Evolutionary conservation across 345 rosid genomes (phyloP), one percentile per base, ranked within the genome.

Genomic region (Arabis alpina): DNA sequence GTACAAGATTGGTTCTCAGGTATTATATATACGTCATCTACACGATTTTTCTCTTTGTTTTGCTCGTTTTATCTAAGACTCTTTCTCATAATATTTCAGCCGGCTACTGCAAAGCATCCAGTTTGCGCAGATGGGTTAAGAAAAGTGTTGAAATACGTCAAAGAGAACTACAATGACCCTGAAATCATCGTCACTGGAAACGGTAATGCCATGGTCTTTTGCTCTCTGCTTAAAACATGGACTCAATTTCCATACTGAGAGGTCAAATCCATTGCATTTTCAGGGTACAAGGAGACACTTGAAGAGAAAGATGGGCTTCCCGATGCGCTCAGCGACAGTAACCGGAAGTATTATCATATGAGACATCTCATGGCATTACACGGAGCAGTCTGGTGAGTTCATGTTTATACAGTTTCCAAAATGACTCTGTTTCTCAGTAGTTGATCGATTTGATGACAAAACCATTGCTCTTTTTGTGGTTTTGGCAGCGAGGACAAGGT

Each of bases 361-460:
- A 76, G 79, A 30, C 79, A 76, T 70, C 71, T 76, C 49, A 69
- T 76, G 79, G 54, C 71, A 4, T 63, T 76, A 69, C 79, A 69
- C 1, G 79, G 75, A 63, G 75, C 79, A 15, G 61, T 76, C 43
- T 76, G 79, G 79, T 76, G 9, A 61, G 74, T 16, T 11, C 10
- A 28, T 6, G 1, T 7, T 48, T 14, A 14, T 40, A 63, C 7
- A 10, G 55, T 25, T 53, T 23, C 36, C 39, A 23, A 11, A 54
- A 37, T 10, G 2, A 47, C 65, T 30, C 11, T 49, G 39, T 56
- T 48, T 28, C 27, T 65, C 27, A 25, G 44, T 57, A 30, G 14
- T 49, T 57, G 25, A 3, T 51, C 8, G 24, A 48, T 27, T 47
- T 57, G 8, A 6, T 64, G 52, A 28, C 15, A 8, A 4, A 34